Base-by-base conservation (phyloP, 179 eudicot species). In the Silene coronaria region DNA sequence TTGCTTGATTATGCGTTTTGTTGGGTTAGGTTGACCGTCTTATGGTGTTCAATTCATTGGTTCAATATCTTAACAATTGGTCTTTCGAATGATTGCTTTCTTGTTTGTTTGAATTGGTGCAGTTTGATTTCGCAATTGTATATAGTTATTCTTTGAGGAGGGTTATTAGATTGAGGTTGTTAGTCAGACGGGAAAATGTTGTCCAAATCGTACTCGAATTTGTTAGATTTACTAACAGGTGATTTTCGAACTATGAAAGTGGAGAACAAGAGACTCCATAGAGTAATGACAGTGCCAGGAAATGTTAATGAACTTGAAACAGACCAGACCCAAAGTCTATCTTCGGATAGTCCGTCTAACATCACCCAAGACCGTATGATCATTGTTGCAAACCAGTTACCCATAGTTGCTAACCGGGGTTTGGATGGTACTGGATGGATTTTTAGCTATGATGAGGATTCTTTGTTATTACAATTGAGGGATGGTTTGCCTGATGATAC, bases 231-330 rank as follows among this genome's bases (percentile, higher is more conserved):
- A 77, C 83, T 93, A 8, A 81, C 94, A 12, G 97, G 96, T 78
- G 90, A 91, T 82, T 88, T 89, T 61, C 94, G 92, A 1, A 78
- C 87, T 26, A 75, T 87, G 92, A 90, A 88, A 77, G 67, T 76
- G 75, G 92, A 89, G 77, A 75, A 82, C 71, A 85, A 70, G 83
- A 68, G 87, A 68, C 75, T 89, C 45, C 80, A 91, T 1, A 87
- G 97, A 78, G 95, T 91, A 32, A 93, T 89, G 94, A 91, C 97
- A 3, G 92, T 91, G 27, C 97, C 96, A 12, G 95, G 96, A 21
- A 88, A 86, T 75, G 83, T 91, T 8, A 71, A 80, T 34, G 95
- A 93, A 79, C 88, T 93, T 16, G 96, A 90, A 36, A 82, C 85
- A 63, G 97, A 93, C 67, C 91, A 87, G 78, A 81, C 89, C 64